Evolutionary conservation across 257 asterid genomes (phyloP), one percentile per base, ranked within the genome.

Genomic region (Capsicum baccatum): DNA sequence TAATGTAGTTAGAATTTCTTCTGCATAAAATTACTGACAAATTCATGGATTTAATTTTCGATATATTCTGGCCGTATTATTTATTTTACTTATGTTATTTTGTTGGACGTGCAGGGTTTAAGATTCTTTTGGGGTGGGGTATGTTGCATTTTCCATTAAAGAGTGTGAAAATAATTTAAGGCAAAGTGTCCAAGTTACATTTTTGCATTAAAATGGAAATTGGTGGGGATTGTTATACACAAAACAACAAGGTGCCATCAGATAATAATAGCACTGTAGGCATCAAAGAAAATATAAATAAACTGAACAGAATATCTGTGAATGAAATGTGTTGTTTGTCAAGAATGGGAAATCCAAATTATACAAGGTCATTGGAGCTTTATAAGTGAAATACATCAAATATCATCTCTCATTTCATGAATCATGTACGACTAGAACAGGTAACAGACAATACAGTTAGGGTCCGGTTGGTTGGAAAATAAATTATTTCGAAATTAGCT

Each of bases 141-240:
- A 66, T n/a, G 47, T 76, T 13, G 21, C 48, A 76, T 76, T 66
- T 73, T 35, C 74, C 70, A 21, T 55, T 6, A 59, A 82, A 48
- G 84, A 50, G 37, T 50, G 47, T 26, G 55, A 81, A 50, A 48
- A 73, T 83, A 85, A 85, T 35, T 8, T 1, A 79, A 66, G 54
- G 60, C 35, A 19, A 82, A 21, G 17, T 48, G 47, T 39, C 17
- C 52, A 85, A 66, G 57, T 54, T 81, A 79, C 14, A 54, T n/a
- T 16, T 47, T 19, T 52, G 57, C 84, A 80, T 21, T 11, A 37
- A 85, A 80, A 67, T 80, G 76, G 84, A 85, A 85, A 80, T 66
- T 67, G 83, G 87, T 67, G 69, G 81, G 84, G 81, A 44, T 52
- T 54, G 47, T 14, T 19, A 33, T 66, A 44, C 82, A 57, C 19